Percentiles rank a stretch among this genome's conserved stretches.
These are phyloP conservation scores for Rhododendron griersonianum DNA, from an alignment of 148 eudicot genomes.

Conservation along the genomic window DNA sequence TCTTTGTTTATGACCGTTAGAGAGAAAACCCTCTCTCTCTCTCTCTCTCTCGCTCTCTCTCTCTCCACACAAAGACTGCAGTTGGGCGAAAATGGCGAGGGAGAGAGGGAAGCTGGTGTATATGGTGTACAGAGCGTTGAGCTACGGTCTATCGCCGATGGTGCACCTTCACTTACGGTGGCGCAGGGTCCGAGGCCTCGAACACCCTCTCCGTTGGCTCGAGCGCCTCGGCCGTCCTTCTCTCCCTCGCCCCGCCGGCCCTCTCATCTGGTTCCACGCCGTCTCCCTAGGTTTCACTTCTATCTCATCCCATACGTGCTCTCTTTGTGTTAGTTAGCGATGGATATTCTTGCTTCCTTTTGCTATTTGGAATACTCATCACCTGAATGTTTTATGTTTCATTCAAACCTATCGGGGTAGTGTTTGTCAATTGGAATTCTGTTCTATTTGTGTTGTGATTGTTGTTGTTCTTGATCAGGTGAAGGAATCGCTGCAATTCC, in stretches of 20 bases:
- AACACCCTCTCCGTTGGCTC: constrained; percentile 69
- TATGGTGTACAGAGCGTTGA: constrained; percentile 54
- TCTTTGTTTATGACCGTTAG: no score
- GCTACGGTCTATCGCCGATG: constrained; percentile 57
- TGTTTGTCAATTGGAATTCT: neutral
- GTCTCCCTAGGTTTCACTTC: constrained; percentile 66
- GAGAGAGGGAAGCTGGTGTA: constrained; percentile 54
- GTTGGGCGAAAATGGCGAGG: constrained; percentile 21
- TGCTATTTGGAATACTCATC: neutral
- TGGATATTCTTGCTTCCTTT: neutral
- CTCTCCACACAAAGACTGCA: neutral
- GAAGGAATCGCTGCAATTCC: constrained; percentile 91
- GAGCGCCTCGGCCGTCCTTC: constrained; percentile 87
- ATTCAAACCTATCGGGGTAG: neutral
- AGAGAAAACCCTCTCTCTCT: no score
- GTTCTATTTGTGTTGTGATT: neutral
- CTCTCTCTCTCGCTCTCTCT: neutral
- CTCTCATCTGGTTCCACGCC: constrained; percentile 90
- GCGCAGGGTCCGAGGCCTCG: constrained; percentile 68
- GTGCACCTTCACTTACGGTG: constrained; percentile 61
- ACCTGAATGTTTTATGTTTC: neutral
- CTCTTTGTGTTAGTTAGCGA: neutral
- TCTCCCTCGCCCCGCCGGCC: constrained; percentile 66
- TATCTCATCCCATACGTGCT: neutral
- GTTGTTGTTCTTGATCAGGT: constrained; percentile 32